Evolutionary conservation across 2,329 filamentous ascomycete genomes (phyloP), one percentile per base, ranked within the genome.

Genomic region (Epichloe sp.): DNA sequence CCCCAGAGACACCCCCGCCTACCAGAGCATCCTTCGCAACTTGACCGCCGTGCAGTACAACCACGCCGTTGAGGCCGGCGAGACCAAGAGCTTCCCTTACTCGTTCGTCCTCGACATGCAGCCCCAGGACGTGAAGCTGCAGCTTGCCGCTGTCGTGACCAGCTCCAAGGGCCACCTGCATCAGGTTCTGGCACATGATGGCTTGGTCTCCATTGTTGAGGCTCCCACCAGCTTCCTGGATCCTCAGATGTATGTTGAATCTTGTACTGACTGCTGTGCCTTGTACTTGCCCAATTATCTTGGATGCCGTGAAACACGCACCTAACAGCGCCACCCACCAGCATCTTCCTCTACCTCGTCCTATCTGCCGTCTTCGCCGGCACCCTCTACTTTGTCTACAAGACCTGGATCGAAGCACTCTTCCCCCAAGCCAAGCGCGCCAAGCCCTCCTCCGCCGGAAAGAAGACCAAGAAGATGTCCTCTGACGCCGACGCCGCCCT

Each of bases 261-360:
- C 14, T 15, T 14, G 21, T 42, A 12, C 37, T 36, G 2, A 11
- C 6, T 12, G 12, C 21, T 23, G 10, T 31, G 7, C 26, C 26
- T 31, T 10, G 3, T 31, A 10, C 8, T 11, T 31, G 3, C 26
- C 26, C 8, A 1, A 31, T 31, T 31, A 10, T 10, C 26, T 10
- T 11, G 31, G 31, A 31, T 31, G 31, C 31, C 31, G 31, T 31
- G 31, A 11, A 31, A 4, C 41, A 14, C 8, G 40, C 11, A 34
- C 12, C 47, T 49, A 42, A 49, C 23, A 31, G 3, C 5, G 5
- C 3, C 1, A 1, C 3, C 0, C 3, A 10, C 14, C 51, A 97
- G 93, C 66, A 88, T 97, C 73, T 98, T 98, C 82, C 82, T 98
- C 56, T 97, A 97, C 76, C 77, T 95, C 66, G 83, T 97, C 75